Evolutionary conservation across 345 rosid species (phyloP).

Genomic region (Carallia brachiata): DNA sequence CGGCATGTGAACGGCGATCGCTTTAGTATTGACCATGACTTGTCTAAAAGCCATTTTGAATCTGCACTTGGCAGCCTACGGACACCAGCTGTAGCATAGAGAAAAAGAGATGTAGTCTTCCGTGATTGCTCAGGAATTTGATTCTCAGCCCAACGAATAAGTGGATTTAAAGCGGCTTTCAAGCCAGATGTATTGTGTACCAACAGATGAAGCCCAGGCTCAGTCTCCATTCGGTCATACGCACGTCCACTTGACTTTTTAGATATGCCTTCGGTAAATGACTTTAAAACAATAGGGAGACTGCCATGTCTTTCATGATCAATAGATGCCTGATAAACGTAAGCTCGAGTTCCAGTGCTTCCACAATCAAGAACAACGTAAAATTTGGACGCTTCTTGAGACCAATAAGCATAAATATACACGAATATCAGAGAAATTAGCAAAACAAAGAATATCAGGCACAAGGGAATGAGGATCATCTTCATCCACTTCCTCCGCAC

Average conservation of each 20-base stretch:
- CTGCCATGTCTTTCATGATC: slow-evolving; percentile 54
- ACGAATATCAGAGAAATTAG: slow-evolving; percentile 52
- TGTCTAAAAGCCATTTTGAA: slow-evolving; percentile 89
- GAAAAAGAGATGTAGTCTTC: slow-evolving; percentile 74
- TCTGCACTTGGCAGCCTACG: slow-evolving; percentile 75
- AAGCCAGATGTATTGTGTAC: slow-evolving; percentile 75
- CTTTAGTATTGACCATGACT: slow-evolving; percentile 77
- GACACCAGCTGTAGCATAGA: slow-evolving; percentile 97
- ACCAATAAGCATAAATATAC: slow-evolving; percentile 71
- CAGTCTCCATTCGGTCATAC: slow-evolving; percentile 97
- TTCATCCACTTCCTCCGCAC: slow-evolving; percentile 60
- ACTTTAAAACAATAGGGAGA: slow-evolving; percentile 65
- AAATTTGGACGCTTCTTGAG: slow-evolving; percentile 66
- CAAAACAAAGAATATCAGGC: slow-evolving; percentile 54
- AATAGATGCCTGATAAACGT: slow-evolving; percentile 71
- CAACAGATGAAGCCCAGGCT: slow-evolving; percentile 87
- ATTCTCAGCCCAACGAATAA: slow-evolving; percentile 81
- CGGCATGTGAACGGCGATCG: slow-evolving; percentile 68
- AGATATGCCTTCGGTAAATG: slow-evolving; percentile 66
- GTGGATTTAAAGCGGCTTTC: slow-evolving; percentile 78
- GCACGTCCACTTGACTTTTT: slow-evolving; percentile 85
- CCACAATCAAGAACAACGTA: slow-evolving; percentile 98
- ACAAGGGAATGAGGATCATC: slow-evolving; percentile 44
- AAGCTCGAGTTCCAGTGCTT: slow-evolving; percentile 95
- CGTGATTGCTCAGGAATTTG: slow-evolving; percentile 85